phyloP scores from a whole-genome alignment of 495 filamentous ascomycete genomes.

The Aspergillus sparsus region DNA sequence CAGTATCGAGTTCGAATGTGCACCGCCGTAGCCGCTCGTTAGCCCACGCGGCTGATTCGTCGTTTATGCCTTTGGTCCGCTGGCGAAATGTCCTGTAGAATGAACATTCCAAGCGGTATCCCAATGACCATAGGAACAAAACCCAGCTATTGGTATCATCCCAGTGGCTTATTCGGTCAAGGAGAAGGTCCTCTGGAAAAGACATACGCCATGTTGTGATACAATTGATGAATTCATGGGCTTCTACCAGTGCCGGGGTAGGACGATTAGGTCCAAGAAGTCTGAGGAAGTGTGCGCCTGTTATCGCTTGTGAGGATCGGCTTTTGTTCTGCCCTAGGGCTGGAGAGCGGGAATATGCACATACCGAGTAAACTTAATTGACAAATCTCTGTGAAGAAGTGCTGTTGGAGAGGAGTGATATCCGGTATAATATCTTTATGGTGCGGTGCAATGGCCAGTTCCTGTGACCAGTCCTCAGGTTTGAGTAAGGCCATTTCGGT shows the following conservation, averaged over 20 bases:
- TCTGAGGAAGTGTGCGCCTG: neutral
- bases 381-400: neutral
- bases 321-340: neutral
- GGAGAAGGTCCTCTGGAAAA: neutral
- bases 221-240: neutral
- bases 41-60: neutral
- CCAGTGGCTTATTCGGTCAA: neutral
- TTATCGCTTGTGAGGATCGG: neutral
- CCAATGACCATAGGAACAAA: neutral
- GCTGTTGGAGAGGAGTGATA: neutral
- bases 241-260: neutral
- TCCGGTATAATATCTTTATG: neutral
- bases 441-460: neutral
- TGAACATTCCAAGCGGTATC: neutral
- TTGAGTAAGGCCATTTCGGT: neutral
- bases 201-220: neutral
- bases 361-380: neutral
- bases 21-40: neutral
- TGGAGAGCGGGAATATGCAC: neutral
- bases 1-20: neutral
- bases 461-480: neutral
- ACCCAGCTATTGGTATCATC: neutral
- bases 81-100: neutral
- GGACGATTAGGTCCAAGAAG: neutral
- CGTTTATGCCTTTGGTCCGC: neutral